Base-by-base conservation (phyloP, 345 rosid genomes). In the Eucalyptus melliodora region DNA sequence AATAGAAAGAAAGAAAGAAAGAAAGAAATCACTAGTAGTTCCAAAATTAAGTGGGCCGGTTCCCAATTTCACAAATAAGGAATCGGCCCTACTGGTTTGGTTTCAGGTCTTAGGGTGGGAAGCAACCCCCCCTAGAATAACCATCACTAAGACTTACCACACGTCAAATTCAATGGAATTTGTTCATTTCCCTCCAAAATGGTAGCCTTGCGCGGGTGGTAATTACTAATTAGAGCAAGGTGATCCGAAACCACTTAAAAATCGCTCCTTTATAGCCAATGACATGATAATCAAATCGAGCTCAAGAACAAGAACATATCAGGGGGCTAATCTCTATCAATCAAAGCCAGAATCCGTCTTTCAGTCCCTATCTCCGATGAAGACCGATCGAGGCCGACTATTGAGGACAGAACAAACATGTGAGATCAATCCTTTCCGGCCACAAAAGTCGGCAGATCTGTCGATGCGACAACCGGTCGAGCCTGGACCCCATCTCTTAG, bases 61-160 rank as follows among this genome's bases (percentile, higher is more conserved):
- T 27, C 31, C 34, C 1, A 2, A 0, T 60, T 12, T 56, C 62
- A 56, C 30, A 24, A 24, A 56, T 56, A 23, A 24, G 6, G 14
- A 56, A 56, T 0, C 1, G 1, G 62, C 30, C 13, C 62, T 27
- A 1, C 4, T 1, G 1, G 4, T 60, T 1, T 12, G 14, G 31
- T 60, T 27, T 27, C 7, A 26, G 0, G 6, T 56, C 27, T 5
- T 24, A 56, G 27, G 11, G 5, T 56, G 62, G 6, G 13, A 56
- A 56, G 0, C 6, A 4, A 60, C 8, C 67, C 14, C 27, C 14
- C 69, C 8, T 60, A 14, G 16, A 60, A 60, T 27, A 2, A 62
- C 30, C 34, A 12, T 30, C 7, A 11, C 7, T 30, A 27, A 6
- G 31, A 62, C 15, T 30, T 6, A 27, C 8, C 16, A 1, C 4